Base-by-base conservation (phyloP, 2,329 filamentous ascomycete species). In the Arachnomyces sp. region DNA sequence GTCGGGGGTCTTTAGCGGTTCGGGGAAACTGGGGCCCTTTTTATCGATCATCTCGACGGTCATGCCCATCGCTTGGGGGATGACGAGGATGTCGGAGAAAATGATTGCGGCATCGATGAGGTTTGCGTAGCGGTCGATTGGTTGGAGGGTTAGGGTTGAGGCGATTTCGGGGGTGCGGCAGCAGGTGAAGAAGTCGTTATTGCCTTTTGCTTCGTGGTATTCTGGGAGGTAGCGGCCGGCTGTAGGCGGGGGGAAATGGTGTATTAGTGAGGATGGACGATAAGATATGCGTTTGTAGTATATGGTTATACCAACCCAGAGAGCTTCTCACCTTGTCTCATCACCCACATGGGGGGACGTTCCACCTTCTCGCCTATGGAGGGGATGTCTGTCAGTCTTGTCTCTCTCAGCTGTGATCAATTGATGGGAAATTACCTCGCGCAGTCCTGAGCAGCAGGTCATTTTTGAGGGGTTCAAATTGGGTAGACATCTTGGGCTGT, bases 11-110 rank as follows among this genome's bases (percentile, higher is more conserved):
- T 76, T 73, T 44, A 98, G 73, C 11, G 92, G 92, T 34, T 84
- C 71, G 0, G 92, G 92, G 63, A 98, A 98, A 61, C 93, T 86
- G 8, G 92, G 92, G 0, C 92, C 92, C 65, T 95, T 93, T 68
- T 92, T 93, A 63, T 95, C 89, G 8, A 96, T 75, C 92, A 98
- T 98, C 63, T 96, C 85, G 18, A 98, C 92, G n/a, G 75, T 74
- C 92, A 98, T 98, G 1, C 92, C 92, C 79, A 98, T 86, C 25
- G 92, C 92, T 68, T 98, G 92, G 0, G 92, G 92, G 47, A 98
- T 89, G 34, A 98, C 92, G 29, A 98, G 78, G 50, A 98, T 98
- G 61, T 98, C 92, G 42, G 87, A 95, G 74, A 98, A 98, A 64
- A 98, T 98, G 57, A 98, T 98, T 44, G 92, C 89, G 18, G 88